Evolutionary conservation across 257 asterid species (phyloP).

Genomic region (Cordia subcordata): DNA sequence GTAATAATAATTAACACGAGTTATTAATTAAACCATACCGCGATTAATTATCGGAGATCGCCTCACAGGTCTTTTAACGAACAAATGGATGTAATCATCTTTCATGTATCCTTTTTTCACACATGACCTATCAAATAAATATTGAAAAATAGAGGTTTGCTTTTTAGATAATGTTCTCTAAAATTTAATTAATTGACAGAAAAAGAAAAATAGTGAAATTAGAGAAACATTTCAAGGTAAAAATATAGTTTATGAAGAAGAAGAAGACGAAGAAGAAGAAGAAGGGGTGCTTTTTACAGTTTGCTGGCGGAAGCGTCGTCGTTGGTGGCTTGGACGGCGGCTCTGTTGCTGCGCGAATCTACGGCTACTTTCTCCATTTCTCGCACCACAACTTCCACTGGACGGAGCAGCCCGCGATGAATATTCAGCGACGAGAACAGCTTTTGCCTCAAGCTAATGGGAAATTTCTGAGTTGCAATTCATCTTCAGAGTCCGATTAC

Average conservation of each 20-base stretch:
- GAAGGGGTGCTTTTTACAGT: slow-evolving; percentile 37
- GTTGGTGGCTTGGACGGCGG: slow-evolving; percentile 95
- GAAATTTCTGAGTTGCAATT: no score
- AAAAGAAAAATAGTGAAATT: no score
- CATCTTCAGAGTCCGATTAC: no score
- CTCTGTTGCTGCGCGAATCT: slow-evolving; percentile 72
- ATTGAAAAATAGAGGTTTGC: background rate
- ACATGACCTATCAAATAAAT: slow-evolving; percentile 64
- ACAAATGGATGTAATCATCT: slow-evolving; percentile 75
- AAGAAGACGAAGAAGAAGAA: background rate
- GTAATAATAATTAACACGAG: slow-evolving; percentile 7
- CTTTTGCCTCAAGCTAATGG: no score
- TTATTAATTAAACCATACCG: slow-evolving; percentile 37
- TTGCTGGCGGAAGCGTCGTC: slow-evolving; percentile 98
- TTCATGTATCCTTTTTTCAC: slow-evolving; percentile 84
- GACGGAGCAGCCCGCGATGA: background rate
- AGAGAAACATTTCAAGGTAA: background rate
- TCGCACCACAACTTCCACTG: background rate
- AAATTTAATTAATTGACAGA: background rate
- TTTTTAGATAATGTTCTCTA: no score
- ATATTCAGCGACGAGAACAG: background rate
- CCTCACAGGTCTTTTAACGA: slow-evolving; percentile 75
- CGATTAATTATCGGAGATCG: slow-evolving; percentile 95
- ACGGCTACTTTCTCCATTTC: slow-evolving; percentile 50
- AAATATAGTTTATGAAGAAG: no score